Conservation (phyloP, 805 yeast species). For the Zygotorulaspora florentina region DNA sequence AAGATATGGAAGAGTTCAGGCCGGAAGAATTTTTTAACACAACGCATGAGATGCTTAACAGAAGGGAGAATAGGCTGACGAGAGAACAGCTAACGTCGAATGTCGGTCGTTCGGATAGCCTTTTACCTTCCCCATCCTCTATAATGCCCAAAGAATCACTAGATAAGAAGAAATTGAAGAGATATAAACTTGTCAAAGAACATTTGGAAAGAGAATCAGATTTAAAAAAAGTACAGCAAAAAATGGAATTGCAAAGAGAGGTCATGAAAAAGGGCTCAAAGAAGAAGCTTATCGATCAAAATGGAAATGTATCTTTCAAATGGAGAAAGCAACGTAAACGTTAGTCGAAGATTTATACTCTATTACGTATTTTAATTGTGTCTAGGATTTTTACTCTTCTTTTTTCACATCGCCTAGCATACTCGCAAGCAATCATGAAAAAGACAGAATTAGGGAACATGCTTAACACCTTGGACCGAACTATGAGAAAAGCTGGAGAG, state of each 20-base stretch:
- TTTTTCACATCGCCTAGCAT: background rate
- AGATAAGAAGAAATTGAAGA: slow-evolving; percentile 55
- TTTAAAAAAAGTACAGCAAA: slow-evolving; percentile 60
- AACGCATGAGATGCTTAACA: slow-evolving; percentile 53
- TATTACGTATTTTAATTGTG: background rate
- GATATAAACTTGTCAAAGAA: slow-evolving; percentile 54
- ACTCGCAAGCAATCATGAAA: background rate
- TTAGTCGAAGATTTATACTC: slow-evolving; percentile 14
- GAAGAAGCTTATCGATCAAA: slow-evolving; percentile 61
- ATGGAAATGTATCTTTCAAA: slow-evolving; percentile 70
- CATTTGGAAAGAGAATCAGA: slow-evolving; percentile 68
- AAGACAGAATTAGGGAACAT: background rate
- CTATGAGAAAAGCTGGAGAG: too few species aligned
- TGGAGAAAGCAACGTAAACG: slow-evolving; percentile 80
- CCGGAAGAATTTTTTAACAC: slow-evolving; percentile 70
- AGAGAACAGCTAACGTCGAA: slow-evolving; percentile 51
- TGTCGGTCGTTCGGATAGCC: slow-evolving; percentile 21
- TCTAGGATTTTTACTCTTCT: background rate
- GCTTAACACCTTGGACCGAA: too few species aligned
- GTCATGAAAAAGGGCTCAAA: slow-evolving; percentile 87
- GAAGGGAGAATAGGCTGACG: slow-evolving; percentile 69
- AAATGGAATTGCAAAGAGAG: slow-evolving; percentile 76
- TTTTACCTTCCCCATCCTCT: slow-evolving; percentile 9
- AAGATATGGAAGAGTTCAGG: slow-evolving; percentile 53
- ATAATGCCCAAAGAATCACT: slow-evolving; percentile 38